Evolutionary conservation across 441 rosid genomes (phyloP), one percentile per base, ranked within the genome.

Genomic region (Dalechampia spathulata): DNA sequence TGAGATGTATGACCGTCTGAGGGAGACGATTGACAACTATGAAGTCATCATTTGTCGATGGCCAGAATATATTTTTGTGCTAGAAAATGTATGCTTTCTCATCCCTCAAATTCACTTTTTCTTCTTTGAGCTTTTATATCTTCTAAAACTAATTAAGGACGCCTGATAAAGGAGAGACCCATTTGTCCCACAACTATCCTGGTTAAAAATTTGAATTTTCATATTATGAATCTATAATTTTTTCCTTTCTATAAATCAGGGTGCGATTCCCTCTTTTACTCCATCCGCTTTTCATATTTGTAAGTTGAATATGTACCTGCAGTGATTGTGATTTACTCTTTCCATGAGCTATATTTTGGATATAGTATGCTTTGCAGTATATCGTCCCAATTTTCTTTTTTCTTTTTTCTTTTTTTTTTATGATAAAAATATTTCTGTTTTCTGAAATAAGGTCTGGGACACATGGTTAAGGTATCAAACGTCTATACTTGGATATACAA

Each of bases 1-100:
- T 68, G 97, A 89, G 43, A 87, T 93, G 90, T 93, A 93, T 64
- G 95, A 86, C 8, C 83, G 92, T 48, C 71, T 93, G 42, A 78
- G 75, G 49, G 90, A 81, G 67, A 93, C 95, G 59, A 69, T 87
- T 66, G 79, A 63, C n/a, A 83, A 77, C 67, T 93, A 93, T 50
- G 96, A 87, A 78, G 84, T 93, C 62, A 87, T 89, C 70, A 93
- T 87, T 53, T 82, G 92, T 76, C 76, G 97, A 61, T 93, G 99
- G 99, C 99, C 99, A 40, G 96, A 89, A 52, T 93, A 93, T 67
- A 77, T 83, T 61, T 85, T 89, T 58, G 96, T 79, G 68, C 80
- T 93, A 37, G 99, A 93, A 72, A 82, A 83, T 75, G 99, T 92
- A 85, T 34, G 96, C 75, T 42, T 51, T 48, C 47, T 55, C 22